Conservation (phyloP, 306 rosid species). For the Betula pendula region DNA sequence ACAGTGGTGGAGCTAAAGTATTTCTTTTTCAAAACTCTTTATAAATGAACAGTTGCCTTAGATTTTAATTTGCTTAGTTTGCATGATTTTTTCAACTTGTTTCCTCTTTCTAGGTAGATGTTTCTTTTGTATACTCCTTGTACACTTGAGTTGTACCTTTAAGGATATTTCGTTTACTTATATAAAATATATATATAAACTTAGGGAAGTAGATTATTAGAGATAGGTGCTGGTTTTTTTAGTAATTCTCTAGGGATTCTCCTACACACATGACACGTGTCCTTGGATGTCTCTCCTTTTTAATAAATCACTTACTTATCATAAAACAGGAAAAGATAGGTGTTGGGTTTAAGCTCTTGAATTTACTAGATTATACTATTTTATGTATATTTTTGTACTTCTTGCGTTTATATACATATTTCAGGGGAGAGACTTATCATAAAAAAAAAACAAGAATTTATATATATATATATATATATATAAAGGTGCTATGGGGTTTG, state of each 20-base stretch:
- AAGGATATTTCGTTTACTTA: too few relatives aligned
- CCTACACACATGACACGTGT: not conserved
- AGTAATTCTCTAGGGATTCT: not conserved
- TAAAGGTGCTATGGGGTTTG: too few relatives aligned
- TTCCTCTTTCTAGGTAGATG: too few relatives aligned
- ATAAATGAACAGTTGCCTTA: too few relatives aligned
- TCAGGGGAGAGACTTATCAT: not conserved
- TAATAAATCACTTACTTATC: not conserved
- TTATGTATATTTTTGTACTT: not conserved
- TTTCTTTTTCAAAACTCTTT: too few relatives aligned
- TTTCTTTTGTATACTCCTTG: too few relatives aligned
- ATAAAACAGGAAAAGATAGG: not conserved
- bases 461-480: too few relatives aligned
- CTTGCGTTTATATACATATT: not conserved
- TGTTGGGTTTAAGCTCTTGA: not conserved
- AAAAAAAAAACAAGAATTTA: too few relatives aligned
- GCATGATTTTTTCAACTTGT: too few relatives aligned
- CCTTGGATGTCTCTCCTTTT: not conserved
- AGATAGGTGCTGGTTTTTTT: conserved; percentile 6
- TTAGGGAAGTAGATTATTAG: conserved; percentile 16
- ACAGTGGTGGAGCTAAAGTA: too few relatives aligned
- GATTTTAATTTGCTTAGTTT: too few relatives aligned
- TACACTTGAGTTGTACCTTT: too few relatives aligned
- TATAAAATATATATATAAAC: not conserved
- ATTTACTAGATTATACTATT: not conserved